Conservation (phyloP, 2,329 filamentous ascomycete species). For the Zymoseptoria brevis region DNA sequence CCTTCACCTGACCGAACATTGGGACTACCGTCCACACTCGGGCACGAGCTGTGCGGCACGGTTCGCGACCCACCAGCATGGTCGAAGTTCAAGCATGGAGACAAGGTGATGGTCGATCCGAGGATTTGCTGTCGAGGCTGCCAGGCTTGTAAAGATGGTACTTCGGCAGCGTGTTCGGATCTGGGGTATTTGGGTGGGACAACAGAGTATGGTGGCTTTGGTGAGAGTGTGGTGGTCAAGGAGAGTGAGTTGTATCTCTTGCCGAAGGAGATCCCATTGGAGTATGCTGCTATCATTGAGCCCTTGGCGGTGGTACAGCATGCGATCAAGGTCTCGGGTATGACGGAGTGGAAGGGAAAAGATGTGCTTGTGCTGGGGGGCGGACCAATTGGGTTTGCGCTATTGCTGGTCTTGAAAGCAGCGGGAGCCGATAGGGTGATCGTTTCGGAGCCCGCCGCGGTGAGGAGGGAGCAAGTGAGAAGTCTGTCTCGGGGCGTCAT, state of each 20-base stretch:
- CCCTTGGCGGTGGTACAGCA: constrained; percentile 17
- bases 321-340: constrained; percentile 14
- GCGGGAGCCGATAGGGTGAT: constrained; percentile 11
- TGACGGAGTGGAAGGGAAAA: constrained; percentile 9
- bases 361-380: constrained; percentile 19
- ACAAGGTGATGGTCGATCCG: constrained; percentile 20
- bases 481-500: constrained; percentile 11
- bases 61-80: constrained; percentile 9
- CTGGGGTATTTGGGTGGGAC: constrained; percentile 17
- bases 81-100: constrained; percentile 11
- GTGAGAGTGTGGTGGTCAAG: constrained; percentile 11
- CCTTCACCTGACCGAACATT: constrained; percentile 8
- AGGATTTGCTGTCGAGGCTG: constrained; percentile 16
- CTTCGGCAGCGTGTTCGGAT: constrained; percentile 11
- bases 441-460: constrained; percentile 14
- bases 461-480: constrained; percentile 10
- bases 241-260: constrained; percentile 10
- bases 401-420: constrained; percentile 14
- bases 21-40: constrained; percentile 9
- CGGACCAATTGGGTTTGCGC: constrained; percentile 18
- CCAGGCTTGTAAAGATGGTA: constrained; percentile 9
- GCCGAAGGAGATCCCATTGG: constrained; percentile 12
- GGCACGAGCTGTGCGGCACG: constrained; percentile 21
- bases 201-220: constrained; percentile 18
- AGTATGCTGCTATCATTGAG: constrained; percentile 18